These are phyloP conservation scores for Onygena corvina DNA, from an alignment of 2,329 filamentous ascomycete species.

Conservation along the genomic window DNA sequence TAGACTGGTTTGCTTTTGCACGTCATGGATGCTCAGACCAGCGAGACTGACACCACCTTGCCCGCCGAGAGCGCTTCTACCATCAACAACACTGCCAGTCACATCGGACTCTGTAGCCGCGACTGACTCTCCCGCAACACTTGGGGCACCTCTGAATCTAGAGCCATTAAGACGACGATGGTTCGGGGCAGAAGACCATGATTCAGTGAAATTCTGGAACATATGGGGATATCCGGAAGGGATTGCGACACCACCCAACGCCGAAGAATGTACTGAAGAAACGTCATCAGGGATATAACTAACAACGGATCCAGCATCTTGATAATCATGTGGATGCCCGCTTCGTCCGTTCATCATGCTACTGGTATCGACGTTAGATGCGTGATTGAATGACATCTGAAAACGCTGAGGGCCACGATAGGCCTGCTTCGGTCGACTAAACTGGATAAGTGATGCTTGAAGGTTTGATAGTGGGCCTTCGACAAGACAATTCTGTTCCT, in stretches of 20 bases:
- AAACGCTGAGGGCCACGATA: constrained; percentile 83
- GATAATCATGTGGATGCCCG: constrained; percentile 41
- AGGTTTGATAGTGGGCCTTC: constrained; percentile 91
- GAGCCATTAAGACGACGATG: constrained; percentile 52
- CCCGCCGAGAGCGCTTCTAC: constrained; percentile 51
- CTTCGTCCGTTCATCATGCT: constrained; percentile 41
- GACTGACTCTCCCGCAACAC: constrained; percentile 81
- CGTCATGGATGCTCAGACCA: constrained; percentile 62
- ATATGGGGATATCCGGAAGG: constrained; percentile 79
- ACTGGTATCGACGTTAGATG: constrained; percentile 46
- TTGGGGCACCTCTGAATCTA: constrained; percentile 57
- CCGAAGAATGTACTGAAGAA: constrained; percentile 86
- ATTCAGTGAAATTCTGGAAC: constrained; percentile 87
- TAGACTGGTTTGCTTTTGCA: constrained; percentile 58
- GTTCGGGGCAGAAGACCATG: constrained; percentile 73
- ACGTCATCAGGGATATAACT: constrained; percentile 96
- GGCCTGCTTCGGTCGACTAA: constrained; percentile 81
- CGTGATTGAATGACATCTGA: constrained; percentile 64
- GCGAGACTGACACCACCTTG: constrained; percentile 83
- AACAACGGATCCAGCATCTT: constrained; percentile 75
- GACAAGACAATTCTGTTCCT: constrained; percentile 89
- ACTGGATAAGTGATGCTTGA: constrained; percentile 90
- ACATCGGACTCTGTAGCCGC: constrained; percentile 84
- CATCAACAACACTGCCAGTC: constrained; percentile 63
- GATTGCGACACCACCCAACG: constrained; percentile 73